phyloP scores from a whole-genome alignment of 2,329 filamentous ascomycete species.

The Aureobasidium sp. region DNA sequence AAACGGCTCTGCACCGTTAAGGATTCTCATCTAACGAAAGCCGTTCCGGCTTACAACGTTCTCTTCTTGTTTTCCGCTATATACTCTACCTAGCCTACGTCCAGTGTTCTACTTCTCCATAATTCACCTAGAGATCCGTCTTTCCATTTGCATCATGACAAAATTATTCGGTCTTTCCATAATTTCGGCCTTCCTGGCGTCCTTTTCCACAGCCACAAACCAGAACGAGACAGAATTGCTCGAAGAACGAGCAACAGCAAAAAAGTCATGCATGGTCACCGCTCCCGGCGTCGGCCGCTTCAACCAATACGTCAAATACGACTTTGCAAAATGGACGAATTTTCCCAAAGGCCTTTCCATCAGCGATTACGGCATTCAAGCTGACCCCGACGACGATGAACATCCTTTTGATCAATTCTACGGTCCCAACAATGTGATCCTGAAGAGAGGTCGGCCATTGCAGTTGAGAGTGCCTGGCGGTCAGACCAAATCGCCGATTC shows the following conservation, averaged over 20 bases:
- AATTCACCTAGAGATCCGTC: too few relatives aligned
- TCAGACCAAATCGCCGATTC: slow-evolving; percentile 3
- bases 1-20: slow-evolving; percentile 6
- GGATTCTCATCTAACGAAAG: slow-evolving; percentile 2
- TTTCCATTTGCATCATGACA: background rate
- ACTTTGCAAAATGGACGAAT: background rate
- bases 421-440: background rate
- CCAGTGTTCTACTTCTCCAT: too few relatives aligned
- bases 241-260: background rate
- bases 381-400: background rate
- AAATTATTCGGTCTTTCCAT: background rate
- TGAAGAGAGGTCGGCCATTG: background rate
- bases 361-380: background rate
- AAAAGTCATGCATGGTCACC: slow-evolving; percentile 2
- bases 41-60: slow-evolving; percentile 3
- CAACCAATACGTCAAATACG: slow-evolving; percentile 11
- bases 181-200: background rate
- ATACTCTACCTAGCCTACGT: background rate
- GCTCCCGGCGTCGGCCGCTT: background rate
- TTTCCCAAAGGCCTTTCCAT: background rate
- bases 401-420: slow-evolving; percentile 10
- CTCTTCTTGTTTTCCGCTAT: background rate
- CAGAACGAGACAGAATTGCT: background rate
- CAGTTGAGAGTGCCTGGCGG: background rate
- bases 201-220: background rate